A percentile compares a stretch with the other conserved stretches of the same genome.
Conservation (phyloP, 208 protist genomes). For the Porcisia deanei region DNA sequence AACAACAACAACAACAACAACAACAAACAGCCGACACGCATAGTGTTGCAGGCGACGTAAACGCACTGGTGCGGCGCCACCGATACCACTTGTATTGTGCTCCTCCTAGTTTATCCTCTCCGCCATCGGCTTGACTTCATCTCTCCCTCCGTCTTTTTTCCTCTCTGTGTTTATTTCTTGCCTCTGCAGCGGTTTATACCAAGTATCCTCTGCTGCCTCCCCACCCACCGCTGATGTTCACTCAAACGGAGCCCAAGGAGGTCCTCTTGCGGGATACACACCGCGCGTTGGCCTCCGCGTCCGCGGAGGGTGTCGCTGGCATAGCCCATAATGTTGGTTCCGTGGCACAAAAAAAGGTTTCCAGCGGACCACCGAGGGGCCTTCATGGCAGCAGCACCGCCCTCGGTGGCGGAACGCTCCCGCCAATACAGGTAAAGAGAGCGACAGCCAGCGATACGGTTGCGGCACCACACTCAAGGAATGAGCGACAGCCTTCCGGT, state of each 20-base stretch:
- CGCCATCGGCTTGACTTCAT: not conserved
- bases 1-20: too few relatives aligned
- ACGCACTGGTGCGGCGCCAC: too few relatives aligned
- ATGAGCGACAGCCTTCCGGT: not conserved
- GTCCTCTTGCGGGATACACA: not conserved
- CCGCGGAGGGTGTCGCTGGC: not conserved
- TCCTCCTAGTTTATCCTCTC: too few relatives aligned
- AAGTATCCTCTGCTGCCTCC: not conserved
- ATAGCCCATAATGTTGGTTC: not conserved
- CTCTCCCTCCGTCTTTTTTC: too few relatives aligned
- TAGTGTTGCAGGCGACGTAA: too few relatives aligned
- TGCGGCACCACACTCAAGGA: not conserved
- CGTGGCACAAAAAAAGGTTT: not conserved
- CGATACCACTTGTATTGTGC: too few relatives aligned
- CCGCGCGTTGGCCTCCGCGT: not conserved
- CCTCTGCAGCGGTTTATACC: not conserved
- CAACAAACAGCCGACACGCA: too few relatives aligned
- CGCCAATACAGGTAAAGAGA: not conserved
- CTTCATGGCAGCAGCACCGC: not conserved
- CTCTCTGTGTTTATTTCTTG: too few relatives aligned
- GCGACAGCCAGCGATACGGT: not conserved
- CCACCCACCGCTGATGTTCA: conserved; percentile 3
- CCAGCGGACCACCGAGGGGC: not conserved
- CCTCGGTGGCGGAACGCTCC: not conserved
- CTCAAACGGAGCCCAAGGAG: conserved; percentile 11